phyloP scores from a whole-genome alignment of 2,329 filamentous ascomycete species.

The Pseudocercospora cruenta region DNA sequence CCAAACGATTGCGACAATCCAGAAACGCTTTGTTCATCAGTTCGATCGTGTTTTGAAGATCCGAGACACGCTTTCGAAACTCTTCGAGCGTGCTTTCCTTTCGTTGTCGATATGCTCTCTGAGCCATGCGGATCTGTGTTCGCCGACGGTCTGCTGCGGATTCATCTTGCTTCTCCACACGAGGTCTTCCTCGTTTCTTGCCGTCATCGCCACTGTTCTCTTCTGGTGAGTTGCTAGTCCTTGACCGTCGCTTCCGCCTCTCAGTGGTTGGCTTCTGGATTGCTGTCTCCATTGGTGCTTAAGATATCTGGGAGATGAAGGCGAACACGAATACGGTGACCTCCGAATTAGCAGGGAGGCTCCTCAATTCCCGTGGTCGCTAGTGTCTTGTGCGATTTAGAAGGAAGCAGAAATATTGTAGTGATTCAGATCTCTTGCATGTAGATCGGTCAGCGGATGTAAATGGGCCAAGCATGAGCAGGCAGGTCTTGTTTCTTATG shows the following conservation, averaged over 20 bases:
- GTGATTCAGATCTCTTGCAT: no score
- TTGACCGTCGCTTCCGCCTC: constrained; percentile 22
- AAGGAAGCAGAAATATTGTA: no score
- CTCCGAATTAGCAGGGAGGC: background rate
- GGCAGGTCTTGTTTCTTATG: no score
- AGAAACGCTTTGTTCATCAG: constrained; percentile 75
- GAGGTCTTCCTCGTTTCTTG: constrained; percentile 70
- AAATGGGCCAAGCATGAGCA: no score
- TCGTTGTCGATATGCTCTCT: constrained; percentile 80
- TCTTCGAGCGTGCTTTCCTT: constrained; percentile 81
- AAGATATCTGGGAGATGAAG: no score
- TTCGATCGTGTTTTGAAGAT: constrained; percentile 70
- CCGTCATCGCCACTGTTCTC: constrained; percentile 33
- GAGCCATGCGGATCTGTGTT: constrained; percentile 84
- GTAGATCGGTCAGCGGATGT: no score
- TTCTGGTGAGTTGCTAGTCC: constrained; percentile 20
- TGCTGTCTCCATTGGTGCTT: constrained; percentile 8
- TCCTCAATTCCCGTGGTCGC: background rate
- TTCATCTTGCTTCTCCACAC: constrained; percentile 76
- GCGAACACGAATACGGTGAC: background rate
- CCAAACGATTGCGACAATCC: constrained; percentile 38
- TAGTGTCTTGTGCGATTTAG: background rate
- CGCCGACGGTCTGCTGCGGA: constrained; percentile 78
- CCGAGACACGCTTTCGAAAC: constrained; percentile 70
- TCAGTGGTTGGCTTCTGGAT: background rate